phyloP scores from a whole-genome alignment of 148 eudicot species.

The Camellia granthamiana region DNA sequence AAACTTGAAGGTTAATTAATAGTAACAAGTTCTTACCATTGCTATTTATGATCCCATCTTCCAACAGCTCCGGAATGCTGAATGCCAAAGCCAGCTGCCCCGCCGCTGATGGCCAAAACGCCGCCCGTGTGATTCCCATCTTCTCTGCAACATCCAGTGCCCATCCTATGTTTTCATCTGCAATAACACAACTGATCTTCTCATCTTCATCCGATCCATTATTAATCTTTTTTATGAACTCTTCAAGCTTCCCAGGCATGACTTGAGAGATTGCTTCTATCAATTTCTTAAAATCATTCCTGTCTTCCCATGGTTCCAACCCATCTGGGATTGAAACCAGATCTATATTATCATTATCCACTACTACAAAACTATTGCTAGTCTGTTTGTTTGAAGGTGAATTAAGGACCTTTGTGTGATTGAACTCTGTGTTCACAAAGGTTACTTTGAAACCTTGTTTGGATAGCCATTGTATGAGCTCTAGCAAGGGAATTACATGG shows the following conservation, averaged over 20 bases:
- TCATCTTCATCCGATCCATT: not conserved
- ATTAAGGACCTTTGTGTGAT: constrained; percentile 15
- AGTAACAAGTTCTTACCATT: constrained; percentile 1
- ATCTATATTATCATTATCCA: constrained; percentile 7
- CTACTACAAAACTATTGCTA: not conserved
- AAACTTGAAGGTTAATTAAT: too few relatives aligned
- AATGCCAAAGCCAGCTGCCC: not conserved
- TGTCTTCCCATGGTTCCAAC: constrained; percentile 21
- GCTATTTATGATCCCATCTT: constrained; percentile 13
- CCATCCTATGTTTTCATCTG: constrained; percentile 15
- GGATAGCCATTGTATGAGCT: constrained; percentile 10
- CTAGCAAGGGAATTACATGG: constrained; percentile 26
- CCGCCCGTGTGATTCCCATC: constrained; percentile 8
- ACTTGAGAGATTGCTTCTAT: constrained; percentile 3
- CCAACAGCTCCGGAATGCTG: constrained; percentile 5
- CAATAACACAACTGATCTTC: constrained; percentile 15
- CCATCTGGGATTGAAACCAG: constrained; percentile 24
- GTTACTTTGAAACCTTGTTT: constrained; percentile 19
- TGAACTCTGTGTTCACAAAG: constrained; percentile 20
- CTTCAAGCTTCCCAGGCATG: constrained; percentile 23
- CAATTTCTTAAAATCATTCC: constrained; percentile 14
- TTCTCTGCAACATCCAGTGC: constrained; percentile 19
- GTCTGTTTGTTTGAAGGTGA: not conserved
- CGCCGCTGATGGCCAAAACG: constrained; percentile 16
- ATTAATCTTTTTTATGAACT: not conserved